Evolutionary conservation across 2,329 filamentous ascomycete genomes (phyloP).

Genomic region (Fusarium stilboides): DNA sequence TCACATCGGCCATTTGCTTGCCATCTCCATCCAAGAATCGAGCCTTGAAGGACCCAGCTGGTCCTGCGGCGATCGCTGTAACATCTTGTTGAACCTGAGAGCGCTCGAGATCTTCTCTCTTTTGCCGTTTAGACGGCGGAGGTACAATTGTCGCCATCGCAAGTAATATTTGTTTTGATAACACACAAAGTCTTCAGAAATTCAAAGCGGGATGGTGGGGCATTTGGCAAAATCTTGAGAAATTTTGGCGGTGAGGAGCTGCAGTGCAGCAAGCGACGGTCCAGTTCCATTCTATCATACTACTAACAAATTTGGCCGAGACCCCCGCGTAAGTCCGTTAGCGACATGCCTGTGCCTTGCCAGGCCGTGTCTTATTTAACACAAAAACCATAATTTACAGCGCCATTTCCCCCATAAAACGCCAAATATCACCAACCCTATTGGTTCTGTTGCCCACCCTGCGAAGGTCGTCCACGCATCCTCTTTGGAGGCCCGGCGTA

Average conservation of each 20-base stretch:
- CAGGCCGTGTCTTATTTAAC: conserved; percentile 19
- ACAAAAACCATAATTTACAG: conserved; percentile 16
- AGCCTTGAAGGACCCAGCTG: conserved; percentile 84
- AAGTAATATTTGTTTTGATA: conserved; percentile 13
- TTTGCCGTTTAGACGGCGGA: conserved; percentile 91
- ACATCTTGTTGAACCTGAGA: conserved; percentile 83
- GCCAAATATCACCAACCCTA: conserved; percentile 19
- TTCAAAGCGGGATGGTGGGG: conserved; percentile 48
- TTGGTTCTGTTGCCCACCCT: conserved; percentile 40
- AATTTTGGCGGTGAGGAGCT: conserved; percentile 53
- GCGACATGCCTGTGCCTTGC: conserved; percentile 17
- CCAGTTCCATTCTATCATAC: conserved; percentile 10
- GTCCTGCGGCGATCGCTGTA: conserved; percentile 71
- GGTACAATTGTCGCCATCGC: conserved; percentile 85
- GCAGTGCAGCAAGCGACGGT: conserved; percentile 25
- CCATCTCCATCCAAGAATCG: conserved; percentile 88
- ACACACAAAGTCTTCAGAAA: conserved; percentile 24
- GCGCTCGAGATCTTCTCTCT: conserved; percentile 79
- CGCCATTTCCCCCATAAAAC: conserved; percentile 34
- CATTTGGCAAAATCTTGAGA: conserved; percentile 51
- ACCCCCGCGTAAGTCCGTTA: conserved; percentile 36
- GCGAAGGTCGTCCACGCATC: conserved; percentile 49
- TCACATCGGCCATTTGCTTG: conserved; percentile 78
- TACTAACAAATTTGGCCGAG: conserved; percentile 41
- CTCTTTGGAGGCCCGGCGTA: conserved; percentile 52